Base-by-base conservation (phyloP, 2,329 filamentous ascomycete genomes). In the Plectosphaerella sp. region DNA sequence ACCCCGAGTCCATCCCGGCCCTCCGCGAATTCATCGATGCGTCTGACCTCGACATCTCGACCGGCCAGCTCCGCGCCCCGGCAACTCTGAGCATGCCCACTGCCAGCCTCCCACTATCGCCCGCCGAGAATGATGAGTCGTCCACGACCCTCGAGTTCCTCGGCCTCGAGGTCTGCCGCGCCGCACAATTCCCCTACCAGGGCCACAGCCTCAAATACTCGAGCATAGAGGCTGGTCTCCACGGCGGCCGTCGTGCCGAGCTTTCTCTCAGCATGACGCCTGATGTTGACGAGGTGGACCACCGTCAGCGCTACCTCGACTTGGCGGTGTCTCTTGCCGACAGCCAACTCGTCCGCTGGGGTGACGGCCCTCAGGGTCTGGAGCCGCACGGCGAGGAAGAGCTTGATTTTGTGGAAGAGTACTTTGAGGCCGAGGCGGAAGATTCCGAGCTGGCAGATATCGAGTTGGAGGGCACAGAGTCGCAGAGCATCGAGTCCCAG, bases 151-250 rank as follows among this genome's bases (percentile, higher is more conserved):
- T 49, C 24, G 37, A 42, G 48, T 80, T 82, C 61, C 68, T 71
- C 47, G 78, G 79, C 8, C 67, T 81, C 2, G 79, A 84, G 58
- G 67, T 83, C 39, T 77, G 75, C 45, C 76, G 77, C 52, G 64
- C 68, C 22, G 64, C 76, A 46, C 66, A 74, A 10, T 64, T 73
- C 39, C 61, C 69, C 2, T 76, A 73, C 62, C 55, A 67, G 7
- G 71, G 69, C 43, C 73, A 77, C 64, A 73, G 62, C 11, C 64
- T 84, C 9, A 70, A 68, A 8, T 82, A 82, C 69, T 77, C 71
- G 18, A 75, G 70, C 58, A 70, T 82, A 55, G 75, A 82, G 54
- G 77, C 71, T 5, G 79, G 78, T 0, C 70, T 71, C 48, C 74
- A 77, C 53, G 76, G 74, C 48, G 78, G 78, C 6, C 74, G 73